A percentile compares a stretch with the other conserved stretches of the same genome.
phyloP scores from a whole-genome alignment of 139 green algal species.

The Haematococcus sp. region DNA sequence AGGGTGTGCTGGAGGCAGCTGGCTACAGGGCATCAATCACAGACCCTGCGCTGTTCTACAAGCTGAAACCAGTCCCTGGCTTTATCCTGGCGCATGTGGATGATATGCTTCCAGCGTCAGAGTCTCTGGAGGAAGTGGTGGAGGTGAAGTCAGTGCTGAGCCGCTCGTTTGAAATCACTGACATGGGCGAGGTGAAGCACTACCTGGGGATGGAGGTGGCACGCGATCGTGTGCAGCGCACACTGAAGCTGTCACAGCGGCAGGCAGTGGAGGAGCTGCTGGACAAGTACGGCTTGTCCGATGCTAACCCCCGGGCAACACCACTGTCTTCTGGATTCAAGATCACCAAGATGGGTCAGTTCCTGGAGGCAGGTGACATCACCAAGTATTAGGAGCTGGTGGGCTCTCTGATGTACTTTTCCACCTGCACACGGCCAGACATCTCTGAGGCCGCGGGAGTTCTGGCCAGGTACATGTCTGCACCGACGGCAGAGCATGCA shows the following conservation, averaged over 20 bases:
- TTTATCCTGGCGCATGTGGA: conserved; percentile 36
- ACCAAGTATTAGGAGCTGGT: conserved; percentile 28
- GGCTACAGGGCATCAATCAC: conserved; percentile 22
- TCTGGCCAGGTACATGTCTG: conserved; percentile 35
- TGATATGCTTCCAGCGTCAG: conserved; percentile 9
- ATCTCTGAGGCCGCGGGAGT: conserved; percentile 40
- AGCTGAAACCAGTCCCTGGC: background rate
- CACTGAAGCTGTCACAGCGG: conserved; percentile 23
- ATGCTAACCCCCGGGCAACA: background rate
- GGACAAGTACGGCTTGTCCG: conserved; percentile 14
- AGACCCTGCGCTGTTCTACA: conserved; percentile 43
- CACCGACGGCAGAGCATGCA: conserved; percentile 32
- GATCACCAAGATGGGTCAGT: background rate
- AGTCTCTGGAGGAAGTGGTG: background rate
- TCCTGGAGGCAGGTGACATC: background rate
- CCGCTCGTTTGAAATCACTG: background rate
- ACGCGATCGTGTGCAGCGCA: background rate
- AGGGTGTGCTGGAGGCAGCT: conserved; percentile 22
- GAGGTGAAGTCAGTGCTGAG: background rate
- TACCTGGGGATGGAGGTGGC: conserved; percentile 11
- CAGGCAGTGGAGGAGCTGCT: conserved; percentile 11
- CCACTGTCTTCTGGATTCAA: no score
- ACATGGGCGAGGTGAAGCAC: background rate
- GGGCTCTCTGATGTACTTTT: conserved; percentile 30
- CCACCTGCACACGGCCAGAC: conserved; percentile 37